phyloP scores from a whole-genome alignment of 768 basidiomycete genomes.

The Crepidotus variabilis region DNA sequence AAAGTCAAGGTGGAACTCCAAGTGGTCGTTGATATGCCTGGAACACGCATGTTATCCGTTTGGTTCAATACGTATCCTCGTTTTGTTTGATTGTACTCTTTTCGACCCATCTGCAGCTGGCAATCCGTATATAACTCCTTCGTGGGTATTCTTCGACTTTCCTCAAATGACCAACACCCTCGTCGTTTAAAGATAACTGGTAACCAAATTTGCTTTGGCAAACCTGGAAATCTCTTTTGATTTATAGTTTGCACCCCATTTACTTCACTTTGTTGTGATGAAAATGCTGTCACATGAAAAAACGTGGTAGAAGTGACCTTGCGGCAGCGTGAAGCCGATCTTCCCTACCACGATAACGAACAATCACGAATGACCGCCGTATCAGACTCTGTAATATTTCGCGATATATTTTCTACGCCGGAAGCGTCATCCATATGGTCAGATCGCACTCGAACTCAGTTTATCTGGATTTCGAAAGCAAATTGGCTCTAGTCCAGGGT shows the following conservation, averaged over 20 bases:
- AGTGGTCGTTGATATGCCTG: constrained; percentile 2
- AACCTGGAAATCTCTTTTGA: no score
- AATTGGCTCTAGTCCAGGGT: constrained; percentile 28
- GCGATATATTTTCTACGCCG: constrained; percentile 36
- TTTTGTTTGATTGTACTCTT: background rate
- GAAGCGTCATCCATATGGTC: constrained; percentile 37
- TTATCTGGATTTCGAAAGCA: constrained; percentile 27
- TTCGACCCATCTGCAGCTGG: background rate
- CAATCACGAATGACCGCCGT: constrained; percentile 22
- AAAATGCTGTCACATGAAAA: no score
- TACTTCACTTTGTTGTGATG: no score
- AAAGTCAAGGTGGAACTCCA: constrained; percentile 7
- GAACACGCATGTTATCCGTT: background rate
- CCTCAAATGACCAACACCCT: no score
- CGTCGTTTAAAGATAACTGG: no score
- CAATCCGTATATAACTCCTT: background rate
- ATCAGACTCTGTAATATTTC: constrained; percentile 34
- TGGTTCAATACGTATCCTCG: background rate
- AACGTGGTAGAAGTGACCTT: no score
- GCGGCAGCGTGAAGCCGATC: no score
- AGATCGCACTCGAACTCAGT: constrained; percentile 28
- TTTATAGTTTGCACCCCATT: no score
- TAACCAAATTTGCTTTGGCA: no score
- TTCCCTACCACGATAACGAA: no score
- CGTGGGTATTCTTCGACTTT: background rate